Conservation (phyloP, 305 asterid genomes). For the Andrographis paniculata region DNA sequence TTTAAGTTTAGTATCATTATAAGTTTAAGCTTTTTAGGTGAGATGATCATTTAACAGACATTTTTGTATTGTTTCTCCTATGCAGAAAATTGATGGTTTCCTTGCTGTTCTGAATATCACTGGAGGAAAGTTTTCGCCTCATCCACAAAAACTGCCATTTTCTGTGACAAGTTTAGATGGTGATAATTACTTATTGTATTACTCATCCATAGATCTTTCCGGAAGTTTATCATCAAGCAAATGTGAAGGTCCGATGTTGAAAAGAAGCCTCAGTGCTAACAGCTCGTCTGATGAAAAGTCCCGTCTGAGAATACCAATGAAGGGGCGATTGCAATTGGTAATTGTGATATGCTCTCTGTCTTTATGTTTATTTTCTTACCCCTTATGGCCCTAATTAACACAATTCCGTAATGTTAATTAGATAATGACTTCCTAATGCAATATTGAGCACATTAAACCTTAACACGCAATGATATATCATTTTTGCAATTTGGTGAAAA, state of each 20-base stretch:
- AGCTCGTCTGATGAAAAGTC: constrained; percentile 18
- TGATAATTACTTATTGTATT: constrained; percentile 59
- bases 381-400: background rate
- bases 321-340: constrained; percentile 87
- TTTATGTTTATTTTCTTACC: background rate
- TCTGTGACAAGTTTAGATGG: constrained; percentile 72
- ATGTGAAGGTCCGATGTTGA: constrained; percentile 24
- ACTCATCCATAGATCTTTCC: constrained; percentile 58
- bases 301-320: constrained; percentile 65
- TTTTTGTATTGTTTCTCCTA: background rate
- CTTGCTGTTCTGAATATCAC: constrained; percentile 67
- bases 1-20: too few species aligned
- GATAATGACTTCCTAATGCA: too few species aligned
- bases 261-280: constrained; percentile 20
- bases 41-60: constrained; percentile 13
- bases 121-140: constrained; percentile 76
- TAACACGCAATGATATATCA: too few species aligned
- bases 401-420: too few species aligned
- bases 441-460: too few species aligned
- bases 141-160: constrained; percentile 75
- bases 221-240: constrained; percentile 36
- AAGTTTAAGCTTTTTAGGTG: constrained; percentile 1
- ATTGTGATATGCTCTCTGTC: background rate
- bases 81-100: constrained; percentile 75
- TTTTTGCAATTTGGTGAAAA: too few species aligned